Conservation (phyloP, 2,329 filamentous ascomycete genomes). For the Colletotrichum eleusines region DNA sequence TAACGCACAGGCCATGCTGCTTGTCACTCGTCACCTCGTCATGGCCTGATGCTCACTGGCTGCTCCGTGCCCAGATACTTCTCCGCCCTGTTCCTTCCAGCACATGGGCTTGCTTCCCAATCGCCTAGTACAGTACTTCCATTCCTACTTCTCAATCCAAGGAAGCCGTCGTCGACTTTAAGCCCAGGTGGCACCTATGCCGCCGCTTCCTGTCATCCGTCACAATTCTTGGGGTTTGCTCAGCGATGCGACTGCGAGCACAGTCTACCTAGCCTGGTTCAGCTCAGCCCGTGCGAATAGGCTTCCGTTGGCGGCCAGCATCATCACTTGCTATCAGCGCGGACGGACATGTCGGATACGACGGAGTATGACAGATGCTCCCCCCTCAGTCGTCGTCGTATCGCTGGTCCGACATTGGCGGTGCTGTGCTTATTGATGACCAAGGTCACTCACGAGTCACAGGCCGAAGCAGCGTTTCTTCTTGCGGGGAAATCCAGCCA, state of each 20-base stretch:
- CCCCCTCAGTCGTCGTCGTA: not conserved
- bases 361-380: not conserved
- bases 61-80: constrained; percentile 26
- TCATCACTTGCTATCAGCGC: not conserved
- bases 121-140: no score
- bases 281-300: not conserved
- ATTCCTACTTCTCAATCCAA: not conserved
- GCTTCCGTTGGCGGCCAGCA: not conserved
- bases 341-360: not conserved
- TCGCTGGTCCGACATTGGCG: not conserved
- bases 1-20: constrained; percentile 8
- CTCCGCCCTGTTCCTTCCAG: not conserved
- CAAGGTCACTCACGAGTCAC: constrained; percentile 9
- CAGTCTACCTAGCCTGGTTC: not conserved
- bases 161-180: not conserved
- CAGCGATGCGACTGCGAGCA: not conserved
- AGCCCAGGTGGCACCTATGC: not conserved
- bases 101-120: not conserved
- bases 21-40: constrained; percentile 40
- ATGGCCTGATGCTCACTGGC: constrained; percentile 31
- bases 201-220: not conserved
- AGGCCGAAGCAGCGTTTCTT: constrained; percentile 22
- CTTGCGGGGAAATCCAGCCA: constrained; percentile 40
- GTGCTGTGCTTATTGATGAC: constrained; percentile 24
- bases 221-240: not conserved